A percentile compares a stretch with the other conserved stretches of the same genome.
These are phyloP conservation scores for Mycosphaerelloides madeirae DNA, from an alignment of 2,329 filamentous ascomycete species.

Conservation along the genomic window DNA sequence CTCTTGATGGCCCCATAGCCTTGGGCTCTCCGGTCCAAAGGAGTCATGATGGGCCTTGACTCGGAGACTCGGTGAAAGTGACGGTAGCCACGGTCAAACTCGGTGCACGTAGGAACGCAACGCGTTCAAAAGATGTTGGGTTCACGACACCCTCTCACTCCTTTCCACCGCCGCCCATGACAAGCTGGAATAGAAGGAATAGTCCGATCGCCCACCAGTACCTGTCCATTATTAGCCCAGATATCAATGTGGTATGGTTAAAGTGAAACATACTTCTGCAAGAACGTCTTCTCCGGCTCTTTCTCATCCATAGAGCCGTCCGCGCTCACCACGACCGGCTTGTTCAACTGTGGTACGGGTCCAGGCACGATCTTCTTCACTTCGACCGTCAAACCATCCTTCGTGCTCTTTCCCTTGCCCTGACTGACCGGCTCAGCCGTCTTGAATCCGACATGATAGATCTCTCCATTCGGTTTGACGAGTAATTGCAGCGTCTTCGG, in stretches of 20 bases:
- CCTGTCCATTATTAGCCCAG: slow-evolving; percentile 30
- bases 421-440: slow-evolving; percentile 19
- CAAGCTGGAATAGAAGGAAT: slow-evolving; percentile 45
- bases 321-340: slow-evolving; percentile 53
- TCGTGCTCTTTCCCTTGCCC: slow-evolving; percentile 17
- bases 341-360: slow-evolving; percentile 45
- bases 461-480: slow-evolving; percentile 39
- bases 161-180: slow-evolving; percentile 34
- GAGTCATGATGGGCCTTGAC: no score
- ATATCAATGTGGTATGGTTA: not conserved
- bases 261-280: slow-evolving; percentile 44
- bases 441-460: slow-evolving; percentile 44
- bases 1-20: no score
- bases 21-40: no score
- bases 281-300: slow-evolving; percentile 47
- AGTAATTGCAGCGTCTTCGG: slow-evolving; percentile 43
- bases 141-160: no score
- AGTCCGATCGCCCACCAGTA: slow-evolving; percentile 50
- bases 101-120: no score
- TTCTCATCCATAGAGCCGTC: slow-evolving; percentile 48
- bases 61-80: no score
- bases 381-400: slow-evolving; percentile 40
- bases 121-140: no score
- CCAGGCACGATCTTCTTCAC: slow-evolving; percentile 37
- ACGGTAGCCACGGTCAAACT: no score